These are phyloP conservation scores for Xylaria sp. DNA, from an alignment of 495 filamentous ascomycete species.

Conservation along the genomic window DNA sequence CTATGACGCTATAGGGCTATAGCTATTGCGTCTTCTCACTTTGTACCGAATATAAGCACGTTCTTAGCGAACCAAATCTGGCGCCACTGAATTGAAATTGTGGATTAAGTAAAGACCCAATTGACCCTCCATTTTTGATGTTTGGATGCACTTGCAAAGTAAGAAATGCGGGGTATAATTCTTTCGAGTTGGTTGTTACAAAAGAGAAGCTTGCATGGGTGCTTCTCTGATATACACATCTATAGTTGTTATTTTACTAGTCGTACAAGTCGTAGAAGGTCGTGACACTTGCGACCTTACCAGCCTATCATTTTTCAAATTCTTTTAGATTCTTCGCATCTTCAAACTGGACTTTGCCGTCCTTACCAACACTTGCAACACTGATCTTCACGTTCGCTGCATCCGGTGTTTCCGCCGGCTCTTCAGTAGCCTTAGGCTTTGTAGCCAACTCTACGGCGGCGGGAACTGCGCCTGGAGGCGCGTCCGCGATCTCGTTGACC, in stretches of 20 bases:
- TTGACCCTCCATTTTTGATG: neutral
- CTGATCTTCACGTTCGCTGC: constrained; percentile 44
- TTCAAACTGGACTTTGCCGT: constrained; percentile 74
- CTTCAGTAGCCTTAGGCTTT: constrained; percentile 47
- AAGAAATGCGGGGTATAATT: constrained; percentile 15
- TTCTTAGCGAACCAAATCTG: no score
- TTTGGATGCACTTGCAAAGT: neutral
- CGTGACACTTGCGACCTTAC: neutral
- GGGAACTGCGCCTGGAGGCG: constrained; percentile 65
- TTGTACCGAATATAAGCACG: neutral
- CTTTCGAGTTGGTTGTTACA: constrained; percentile 13
- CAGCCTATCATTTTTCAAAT: constrained; percentile 48
- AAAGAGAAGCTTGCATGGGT: constrained; percentile 8
- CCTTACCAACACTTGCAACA: constrained; percentile 65
- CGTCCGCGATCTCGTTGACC: constrained; percentile 84
- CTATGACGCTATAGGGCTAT: neutral
- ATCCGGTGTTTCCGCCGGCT: constrained; percentile 43
- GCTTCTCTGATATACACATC: constrained; percentile 26
- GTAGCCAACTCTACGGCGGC: constrained; percentile 52
- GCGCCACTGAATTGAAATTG: neutral
- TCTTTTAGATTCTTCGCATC: constrained; percentile 62
- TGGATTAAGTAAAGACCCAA: neutral
- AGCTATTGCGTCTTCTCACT: neutral
- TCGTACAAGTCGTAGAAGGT: constrained; percentile 22
- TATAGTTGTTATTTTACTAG: constrained; percentile 23